A percentile compares a stretch with the other conserved stretches of the same genome.
Evolutionary conservation across 176 grass and related monocot species (phyloP).

Genomic region (Echinochloa phyllopogon): DNA sequence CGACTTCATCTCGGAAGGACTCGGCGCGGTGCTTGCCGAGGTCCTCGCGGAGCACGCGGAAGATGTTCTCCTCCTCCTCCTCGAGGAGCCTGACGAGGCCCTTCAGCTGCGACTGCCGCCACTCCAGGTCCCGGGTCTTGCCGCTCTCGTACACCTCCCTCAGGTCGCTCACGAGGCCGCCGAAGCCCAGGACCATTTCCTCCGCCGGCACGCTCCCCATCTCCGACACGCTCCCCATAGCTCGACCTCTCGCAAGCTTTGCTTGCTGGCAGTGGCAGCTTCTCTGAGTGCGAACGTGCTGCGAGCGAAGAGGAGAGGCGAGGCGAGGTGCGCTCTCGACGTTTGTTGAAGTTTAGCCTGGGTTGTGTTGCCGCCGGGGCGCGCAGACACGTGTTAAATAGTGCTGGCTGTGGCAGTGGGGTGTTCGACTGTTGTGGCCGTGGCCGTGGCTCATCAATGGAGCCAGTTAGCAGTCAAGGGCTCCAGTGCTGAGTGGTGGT

Average conservation of each 20-base stretch:
- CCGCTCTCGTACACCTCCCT: slow-evolving; percentile 55
- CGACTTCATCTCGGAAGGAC: slow-evolving; percentile 70
- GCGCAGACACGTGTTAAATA: slow-evolving; percentile 23
- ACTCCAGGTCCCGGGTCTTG: slow-evolving; percentile 57
- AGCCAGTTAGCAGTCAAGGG: background rate
- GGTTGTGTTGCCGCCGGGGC: background rate
- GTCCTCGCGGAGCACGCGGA: slow-evolving; percentile 59
- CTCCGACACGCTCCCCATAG: slow-evolving; percentile 11
- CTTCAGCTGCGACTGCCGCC: slow-evolving; percentile 66
- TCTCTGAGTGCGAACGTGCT: background rate
- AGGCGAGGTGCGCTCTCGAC: background rate
- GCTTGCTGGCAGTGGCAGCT: background rate
- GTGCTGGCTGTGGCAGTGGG: background rate
- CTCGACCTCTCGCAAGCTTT: background rate
- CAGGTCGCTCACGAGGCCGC: slow-evolving; percentile 35
- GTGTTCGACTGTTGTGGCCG: background rate
- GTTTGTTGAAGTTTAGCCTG: background rate
- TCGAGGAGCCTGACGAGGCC: slow-evolving; percentile 57
- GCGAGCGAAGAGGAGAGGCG: background rate
- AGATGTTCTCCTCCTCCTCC: slow-evolving; percentile 71
- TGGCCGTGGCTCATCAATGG: slow-evolving; percentile 23
- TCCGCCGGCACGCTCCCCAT: slow-evolving; percentile 1
- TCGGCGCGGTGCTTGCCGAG: slow-evolving; percentile 68
- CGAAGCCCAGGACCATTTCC: background rate
- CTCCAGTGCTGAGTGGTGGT: slow-evolving; percentile 3